Conservation (phyloP, 805 yeast genomes). For the Metschnikowia similis region DNA sequence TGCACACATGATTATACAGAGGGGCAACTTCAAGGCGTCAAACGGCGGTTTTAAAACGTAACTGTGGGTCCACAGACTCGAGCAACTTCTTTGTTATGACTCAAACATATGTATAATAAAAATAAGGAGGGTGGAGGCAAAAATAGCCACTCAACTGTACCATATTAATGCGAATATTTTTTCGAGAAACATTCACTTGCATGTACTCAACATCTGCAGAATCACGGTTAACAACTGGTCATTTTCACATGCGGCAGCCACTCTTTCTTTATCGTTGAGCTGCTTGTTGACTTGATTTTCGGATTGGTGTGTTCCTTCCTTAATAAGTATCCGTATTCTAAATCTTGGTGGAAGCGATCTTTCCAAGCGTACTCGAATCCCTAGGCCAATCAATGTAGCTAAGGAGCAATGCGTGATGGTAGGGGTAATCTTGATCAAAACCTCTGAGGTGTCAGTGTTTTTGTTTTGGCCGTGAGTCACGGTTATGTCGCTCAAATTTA, state of each 20-base stretch:
- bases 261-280: slow-evolving; percentile 93
- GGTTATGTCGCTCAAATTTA: slow-evolving; percentile 73
- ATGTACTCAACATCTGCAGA: slow-evolving; percentile 84
- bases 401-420: slow-evolving; percentile 96
- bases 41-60: background rate
- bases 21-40: slow-evolving; percentile 1
- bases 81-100: background rate
- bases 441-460: slow-evolving; percentile 57
- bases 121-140: background rate
- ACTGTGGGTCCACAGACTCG: background rate
- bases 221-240: slow-evolving; percentile 88
- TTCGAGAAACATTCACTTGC: slow-evolving; percentile 34
- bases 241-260: slow-evolving; percentile 97
- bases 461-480: slow-evolving; percentile 53
- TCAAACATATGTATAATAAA: background rate
- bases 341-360: slow-evolving; percentile 82
- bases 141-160: background rate
- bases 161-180: background rate
- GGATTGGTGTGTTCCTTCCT: slow-evolving; percentile 93
- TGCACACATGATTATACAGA: slow-evolving; percentile 29
- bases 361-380: slow-evolving; percentile 87
- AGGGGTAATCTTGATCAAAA: slow-evolving; percentile 84
- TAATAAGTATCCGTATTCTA: slow-evolving; percentile 72
- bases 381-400: slow-evolving; percentile 93
- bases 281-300: slow-evolving; percentile 96